Conservation (phyloP, 148 eudicot species). For the Beta vulgaris region DNA sequence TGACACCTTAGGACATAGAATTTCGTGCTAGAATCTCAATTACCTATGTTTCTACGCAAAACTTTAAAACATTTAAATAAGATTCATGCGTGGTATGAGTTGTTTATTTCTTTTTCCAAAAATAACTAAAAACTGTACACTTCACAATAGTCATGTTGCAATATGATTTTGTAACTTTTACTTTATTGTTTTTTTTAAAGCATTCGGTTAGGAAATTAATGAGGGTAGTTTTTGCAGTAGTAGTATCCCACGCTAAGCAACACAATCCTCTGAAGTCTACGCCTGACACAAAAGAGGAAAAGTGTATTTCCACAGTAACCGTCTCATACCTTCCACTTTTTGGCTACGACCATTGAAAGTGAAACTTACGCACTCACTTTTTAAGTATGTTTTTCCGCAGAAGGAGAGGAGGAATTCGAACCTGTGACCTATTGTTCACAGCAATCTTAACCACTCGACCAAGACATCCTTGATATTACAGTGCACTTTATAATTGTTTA, state of each 20-base stretch:
- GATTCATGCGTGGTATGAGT: constrained; percentile 4
- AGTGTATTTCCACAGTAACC: constrained; percentile 24
- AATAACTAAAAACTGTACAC: neutral
- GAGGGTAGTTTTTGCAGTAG: neutral
- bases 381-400: too few relatives aligned
- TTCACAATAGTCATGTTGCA: neutral
- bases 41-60: neutral
- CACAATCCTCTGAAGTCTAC: neutral
- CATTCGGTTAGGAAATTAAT: constrained; percentile 19
- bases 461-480: too few relatives aligned
- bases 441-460: too few relatives aligned
- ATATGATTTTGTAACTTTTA: neutral
- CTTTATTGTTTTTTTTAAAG: neutral
- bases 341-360: constrained; percentile 6
- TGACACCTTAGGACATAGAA: neutral
- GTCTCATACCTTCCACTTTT: constrained; percentile 22
- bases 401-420: too few relatives aligned
- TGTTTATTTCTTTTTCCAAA: neutral
- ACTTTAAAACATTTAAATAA: neutral
- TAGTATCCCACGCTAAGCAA: constrained; percentile 19
- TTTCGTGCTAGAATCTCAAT: neutral
- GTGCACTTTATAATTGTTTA: neutral
- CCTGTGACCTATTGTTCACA: too few relatives aligned
- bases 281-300: constrained; percentile 20
- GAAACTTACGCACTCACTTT: constrained; percentile 1